These are phyloP conservation scores for Fusarium denticulatum DNA, from an alignment of 2,329 filamentous ascomycete genomes.

Conservation along the genomic window DNA sequence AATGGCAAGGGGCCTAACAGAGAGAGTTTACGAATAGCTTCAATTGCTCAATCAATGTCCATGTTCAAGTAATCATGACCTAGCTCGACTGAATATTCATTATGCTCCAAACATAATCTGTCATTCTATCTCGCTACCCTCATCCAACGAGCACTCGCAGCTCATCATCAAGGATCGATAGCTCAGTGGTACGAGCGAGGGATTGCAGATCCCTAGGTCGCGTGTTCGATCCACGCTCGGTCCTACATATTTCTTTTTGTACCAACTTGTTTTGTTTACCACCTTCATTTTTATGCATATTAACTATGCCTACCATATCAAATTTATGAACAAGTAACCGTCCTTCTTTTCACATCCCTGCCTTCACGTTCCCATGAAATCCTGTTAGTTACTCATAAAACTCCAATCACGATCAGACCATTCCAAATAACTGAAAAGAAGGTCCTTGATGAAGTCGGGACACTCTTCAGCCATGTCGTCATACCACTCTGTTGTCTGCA, in stretches of 20 bases:
- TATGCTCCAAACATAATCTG: accelerated
- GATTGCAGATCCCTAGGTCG: constrained; percentile 40
- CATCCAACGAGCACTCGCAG: neutral
- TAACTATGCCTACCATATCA: no score
- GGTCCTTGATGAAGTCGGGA: constrained; percentile 10
- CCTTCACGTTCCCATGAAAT: accelerated
- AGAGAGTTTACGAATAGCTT: neutral
- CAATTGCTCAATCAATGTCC: neutral
- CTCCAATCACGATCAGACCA: neutral
- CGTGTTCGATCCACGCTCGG: constrained; percentile 39
- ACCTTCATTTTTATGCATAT: neutral
- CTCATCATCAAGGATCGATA: constrained; percentile 21
- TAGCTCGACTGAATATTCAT: no score
- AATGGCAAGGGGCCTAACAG: accelerated
- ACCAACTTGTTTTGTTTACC: no score
- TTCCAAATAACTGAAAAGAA: neutral
- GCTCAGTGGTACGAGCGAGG: constrained; percentile 39
- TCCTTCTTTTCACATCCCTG: no score
- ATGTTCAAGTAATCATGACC: neutral
- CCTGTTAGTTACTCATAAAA: accelerated
- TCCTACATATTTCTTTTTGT: no score
- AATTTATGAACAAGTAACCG: no score
- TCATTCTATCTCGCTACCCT: accelerated
- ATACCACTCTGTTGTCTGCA: neutral
- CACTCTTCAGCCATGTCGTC: neutral